Evolutionary conservation across 495 filamentous ascomycete species (phyloP).

Genomic region (Aspergillus hancockii): DNA sequence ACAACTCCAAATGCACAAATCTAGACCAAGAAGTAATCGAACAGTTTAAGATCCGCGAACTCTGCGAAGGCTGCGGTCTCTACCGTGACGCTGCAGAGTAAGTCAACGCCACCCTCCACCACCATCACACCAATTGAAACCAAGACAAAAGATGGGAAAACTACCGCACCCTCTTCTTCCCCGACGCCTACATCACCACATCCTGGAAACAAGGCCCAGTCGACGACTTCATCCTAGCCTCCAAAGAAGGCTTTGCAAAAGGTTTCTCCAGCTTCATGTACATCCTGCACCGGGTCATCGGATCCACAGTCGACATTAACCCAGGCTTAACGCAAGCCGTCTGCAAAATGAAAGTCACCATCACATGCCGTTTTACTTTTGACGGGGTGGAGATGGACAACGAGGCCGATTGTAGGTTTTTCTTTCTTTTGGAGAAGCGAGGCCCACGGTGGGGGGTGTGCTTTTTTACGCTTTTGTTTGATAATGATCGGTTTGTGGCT

Average conservation of each 20-base stretch:
- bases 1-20: too few relatives aligned
- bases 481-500: too few relatives aligned
- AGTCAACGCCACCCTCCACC: too few relatives aligned
- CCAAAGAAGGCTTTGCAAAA: constrained; percentile 7
- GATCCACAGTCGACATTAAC: constrained; percentile 6
- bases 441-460: not conserved
- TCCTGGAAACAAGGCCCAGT: constrained; percentile 4
- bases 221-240: constrained; percentile 10
- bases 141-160: not conserved
- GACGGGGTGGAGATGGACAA: constrained; percentile 8
- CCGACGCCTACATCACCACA: not conserved
- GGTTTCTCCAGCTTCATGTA: not conserved
- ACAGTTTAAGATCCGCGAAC: too few relatives aligned
- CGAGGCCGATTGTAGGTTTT: constrained; percentile 10
- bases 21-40: too few relatives aligned
- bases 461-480: constrained; percentile 10
- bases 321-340: constrained; percentile 4
- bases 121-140: too few relatives aligned
- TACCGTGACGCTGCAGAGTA: too few relatives aligned
- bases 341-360: constrained; percentile 10
- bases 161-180: constrained; percentile 2
- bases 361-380: constrained; percentile 10
- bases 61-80: too few relatives aligned
- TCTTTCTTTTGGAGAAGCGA: constrained; percentile 6
- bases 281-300: constrained; percentile 8